phyloP scores from a whole-genome alignment of 805 yeast genomes.

The Pichia phayaonensis region DNA sequence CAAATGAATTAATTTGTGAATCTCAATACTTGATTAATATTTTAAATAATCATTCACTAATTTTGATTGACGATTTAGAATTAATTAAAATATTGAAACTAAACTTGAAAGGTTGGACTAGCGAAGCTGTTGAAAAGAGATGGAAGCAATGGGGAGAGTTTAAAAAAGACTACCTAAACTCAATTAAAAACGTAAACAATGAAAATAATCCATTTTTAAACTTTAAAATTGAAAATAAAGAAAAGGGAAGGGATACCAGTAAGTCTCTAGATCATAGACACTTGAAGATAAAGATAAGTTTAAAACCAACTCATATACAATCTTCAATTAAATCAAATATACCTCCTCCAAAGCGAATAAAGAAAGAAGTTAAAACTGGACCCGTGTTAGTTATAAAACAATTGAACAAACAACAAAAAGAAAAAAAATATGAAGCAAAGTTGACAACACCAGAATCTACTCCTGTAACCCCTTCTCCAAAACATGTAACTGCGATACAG shows the following conservation, averaged over 20 bases:
- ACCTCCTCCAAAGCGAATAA: background rate
- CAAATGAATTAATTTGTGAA: constrained; percentile 22
- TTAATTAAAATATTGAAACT: constrained; percentile 1
- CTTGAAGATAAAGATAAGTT: background rate
- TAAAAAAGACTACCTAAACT: constrained; percentile 14
- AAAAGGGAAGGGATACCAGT: background rate
- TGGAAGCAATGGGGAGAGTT: constrained; percentile 21
- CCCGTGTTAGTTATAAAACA: background rate
- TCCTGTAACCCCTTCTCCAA: background rate
- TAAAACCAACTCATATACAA: background rate
- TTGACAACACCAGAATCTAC: background rate
- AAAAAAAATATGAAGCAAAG: background rate
- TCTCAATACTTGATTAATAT: constrained; percentile 17
- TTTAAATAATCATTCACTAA: constrained; percentile 17
- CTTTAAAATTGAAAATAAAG: background rate
- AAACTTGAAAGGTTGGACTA: constrained; percentile 12
- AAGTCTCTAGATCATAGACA: background rate
- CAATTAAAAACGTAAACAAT: background rate
- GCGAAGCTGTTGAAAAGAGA: constrained; percentile 13
- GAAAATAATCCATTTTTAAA: background rate
- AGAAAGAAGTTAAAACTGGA: background rate
- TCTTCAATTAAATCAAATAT: background rate
- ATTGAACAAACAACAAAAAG: background rate
- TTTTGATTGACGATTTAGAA: constrained; percentile 20
- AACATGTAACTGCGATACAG: background rate